Base-by-base conservation (phyloP, 805 yeast genomes). In the Candida dajiaensis region DNA sequence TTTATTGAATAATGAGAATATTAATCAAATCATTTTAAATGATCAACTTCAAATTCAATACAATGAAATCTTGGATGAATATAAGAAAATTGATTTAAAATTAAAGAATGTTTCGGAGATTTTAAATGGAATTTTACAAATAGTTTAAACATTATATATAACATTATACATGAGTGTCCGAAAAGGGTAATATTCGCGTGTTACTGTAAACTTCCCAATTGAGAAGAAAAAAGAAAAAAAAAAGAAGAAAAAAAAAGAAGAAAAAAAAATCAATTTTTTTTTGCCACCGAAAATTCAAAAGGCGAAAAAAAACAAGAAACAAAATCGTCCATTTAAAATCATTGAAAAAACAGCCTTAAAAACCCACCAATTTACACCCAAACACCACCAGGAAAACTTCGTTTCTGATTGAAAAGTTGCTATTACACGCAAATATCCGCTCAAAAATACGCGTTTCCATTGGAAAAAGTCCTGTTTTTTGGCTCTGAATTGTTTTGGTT, bases 21-120 rank as follows among this genome's bases (percentile, higher is more conserved):
- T 53, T 1, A 49, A 42, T 22, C 51, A 51, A 42, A 37, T 58
- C 20, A 59, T 59, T 21, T 21, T 60, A 16, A 44, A 60, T 42
- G 58, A 54, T 28, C 53, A 47, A 9, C 25, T 57, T n/a, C 45
- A 40, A 8, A 20, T 23, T 1, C 43, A 49, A 23, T 60, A 45
- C 33, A 35, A 41, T 10, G 51, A 40, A 1, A 45, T 56, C 13
- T 45, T 54, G 5, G 38, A 6, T 4, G 53, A 49, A 10, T 54
- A 46, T 23, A 45, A 42, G 7, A 31, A 15, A 6, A 18, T 53
- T 3, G 29, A 46, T 3, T 16, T 16, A 9, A 21, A 36, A 11
- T 45, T 46, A 4, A 38, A 25, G 2, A 48, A 42, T 16, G 45
- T 51, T 2, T 25, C 49, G 6, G 19, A 11, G 2, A 41, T 41